These are phyloP conservation scores for Amylostereum chailletii DNA, from an alignment of 1,284 basidiomycete genomes.

Conservation along the genomic window DNA sequence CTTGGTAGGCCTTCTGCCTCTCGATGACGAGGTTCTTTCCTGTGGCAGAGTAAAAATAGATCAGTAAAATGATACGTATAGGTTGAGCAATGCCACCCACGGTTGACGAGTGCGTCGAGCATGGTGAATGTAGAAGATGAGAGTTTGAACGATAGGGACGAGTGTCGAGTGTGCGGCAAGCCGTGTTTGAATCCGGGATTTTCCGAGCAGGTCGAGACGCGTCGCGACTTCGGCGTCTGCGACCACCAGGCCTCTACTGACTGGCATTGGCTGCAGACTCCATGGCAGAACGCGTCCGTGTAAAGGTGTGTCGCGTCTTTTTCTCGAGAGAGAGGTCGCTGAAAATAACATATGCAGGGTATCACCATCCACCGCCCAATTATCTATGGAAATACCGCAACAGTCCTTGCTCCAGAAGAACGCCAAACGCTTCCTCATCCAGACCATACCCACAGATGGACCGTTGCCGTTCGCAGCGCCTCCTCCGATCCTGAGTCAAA, in stretches of 20 bases:
- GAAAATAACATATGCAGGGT: conserved; percentile 44
- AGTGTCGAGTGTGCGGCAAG: not conserved
- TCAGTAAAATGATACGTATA: not conserved
- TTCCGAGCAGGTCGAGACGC: conserved; percentile 12
- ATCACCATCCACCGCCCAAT: conserved; percentile 85
- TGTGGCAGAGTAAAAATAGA: conserved; percentile 18
- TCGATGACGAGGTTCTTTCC: conserved; percentile 58
- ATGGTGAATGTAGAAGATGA: conserved; percentile 22
- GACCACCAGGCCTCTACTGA: conserved; percentile 34
- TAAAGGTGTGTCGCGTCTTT: conserved; percentile 37
- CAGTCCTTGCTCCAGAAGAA: conserved; percentile 74
- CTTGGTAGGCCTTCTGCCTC: conserved; percentile 60
- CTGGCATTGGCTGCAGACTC: too few species aligned
- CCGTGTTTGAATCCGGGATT: not conserved
- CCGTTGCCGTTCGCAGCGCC: conserved; percentile 84
- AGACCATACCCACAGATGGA: conserved; percentile 96
- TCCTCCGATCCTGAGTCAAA: conserved; percentile 56
- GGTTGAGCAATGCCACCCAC: conserved; percentile 16
- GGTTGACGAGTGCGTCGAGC: conserved; percentile 50
- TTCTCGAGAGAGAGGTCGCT: not conserved
- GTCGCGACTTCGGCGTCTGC: conserved; percentile 10
- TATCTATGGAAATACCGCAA: conserved; percentile 94
- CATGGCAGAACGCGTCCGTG: conserved; percentile 53
- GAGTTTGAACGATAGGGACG: conserved; percentile 9
- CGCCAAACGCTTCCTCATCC: conserved; percentile 44